These are phyloP conservation scores for Aspergillus intermedius DNA, from an alignment of 2,329 filamentous ascomycete species.

Conservation along the genomic window DNA sequence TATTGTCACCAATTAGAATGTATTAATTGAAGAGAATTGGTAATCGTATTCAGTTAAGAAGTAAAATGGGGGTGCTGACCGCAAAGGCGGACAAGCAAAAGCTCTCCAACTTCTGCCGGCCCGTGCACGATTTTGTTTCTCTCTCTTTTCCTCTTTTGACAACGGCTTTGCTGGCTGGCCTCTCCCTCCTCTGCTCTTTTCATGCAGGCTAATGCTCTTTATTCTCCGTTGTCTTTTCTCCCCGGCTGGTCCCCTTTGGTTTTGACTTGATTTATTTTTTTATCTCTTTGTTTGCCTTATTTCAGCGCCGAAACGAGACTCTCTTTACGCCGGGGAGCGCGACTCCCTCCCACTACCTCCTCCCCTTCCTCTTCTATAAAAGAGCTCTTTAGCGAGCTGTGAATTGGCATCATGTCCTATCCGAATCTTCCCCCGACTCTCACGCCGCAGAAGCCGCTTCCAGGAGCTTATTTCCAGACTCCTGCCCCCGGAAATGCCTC, in stretches of 20 bases:
- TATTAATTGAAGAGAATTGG: background rate
- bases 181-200: background rate
- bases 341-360: conserved; percentile 7
- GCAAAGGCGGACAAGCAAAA: conserved; percentile 12
- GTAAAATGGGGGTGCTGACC: conserved; percentile 7
- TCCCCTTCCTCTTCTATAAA: background rate
- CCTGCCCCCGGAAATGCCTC: conserved; percentile 31
- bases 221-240: conserved; percentile 12
- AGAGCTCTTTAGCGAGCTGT: conserved; percentile 4
- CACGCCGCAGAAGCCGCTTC: conserved; percentile 36
- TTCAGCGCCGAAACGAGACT: conserved; percentile 13
- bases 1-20: conserved; percentile 8
- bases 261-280: background rate
- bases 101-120: conserved; percentile 17
- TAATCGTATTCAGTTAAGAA: background rate
- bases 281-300: conserved; percentile 2
- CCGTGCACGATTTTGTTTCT: conserved; percentile 34
- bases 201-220: conserved; percentile 8
- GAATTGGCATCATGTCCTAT: conserved; percentile 33
- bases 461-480: conserved; percentile 38
- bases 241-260: conserved; percentile 3
- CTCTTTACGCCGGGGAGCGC: conserved; percentile 19
- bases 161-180: background rate
- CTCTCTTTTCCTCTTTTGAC: conserved; percentile 8
- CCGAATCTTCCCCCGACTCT: conserved; percentile 28